Conservation (phyloP, 202 grass and related monocot species). For the Zizania palustris region DNA sequence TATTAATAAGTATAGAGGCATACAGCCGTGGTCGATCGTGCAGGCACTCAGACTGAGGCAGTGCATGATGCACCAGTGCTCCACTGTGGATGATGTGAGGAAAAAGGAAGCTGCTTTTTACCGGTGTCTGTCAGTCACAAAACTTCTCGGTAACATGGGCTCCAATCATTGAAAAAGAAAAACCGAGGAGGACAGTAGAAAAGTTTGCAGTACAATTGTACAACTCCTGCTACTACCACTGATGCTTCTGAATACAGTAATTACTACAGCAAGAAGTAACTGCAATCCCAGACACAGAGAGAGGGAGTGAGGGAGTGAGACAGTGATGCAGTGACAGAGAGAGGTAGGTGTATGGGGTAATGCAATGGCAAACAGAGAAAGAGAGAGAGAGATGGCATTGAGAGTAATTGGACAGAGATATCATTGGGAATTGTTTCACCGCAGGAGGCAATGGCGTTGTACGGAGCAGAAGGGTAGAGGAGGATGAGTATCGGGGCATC, state of each 20-base stretch:
- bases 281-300: not conserved
- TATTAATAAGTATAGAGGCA: too few relatives aligned
- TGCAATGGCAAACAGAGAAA: not conserved
- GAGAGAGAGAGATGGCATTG: not conserved
- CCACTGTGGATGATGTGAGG: constrained; percentile 35
- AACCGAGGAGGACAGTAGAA: constrained; percentile 11
- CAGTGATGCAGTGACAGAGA: not conserved
- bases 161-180: constrained; percentile 44
- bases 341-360: not conserved
- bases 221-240: too few relatives aligned
- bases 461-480: not conserved
- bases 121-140: constrained; percentile 25
- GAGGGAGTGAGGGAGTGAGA: not conserved
- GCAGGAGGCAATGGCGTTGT: constrained; percentile 41
- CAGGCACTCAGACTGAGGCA: not conserved
- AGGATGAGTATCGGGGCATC: not conserved
- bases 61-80: not conserved
- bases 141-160: constrained; percentile 47
- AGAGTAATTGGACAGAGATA: constrained; percentile 19
- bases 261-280: not conserved
- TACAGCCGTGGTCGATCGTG: too few relatives aligned
- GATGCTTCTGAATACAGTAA: constrained; percentile 12
- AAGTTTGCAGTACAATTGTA: not conserved
- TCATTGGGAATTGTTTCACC: constrained; percentile 46
- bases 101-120: constrained; percentile 42